Base-by-base conservation (phyloP, 2,329 filamentous ascomycete species). In the Paramyrothecium roridum region DNA sequence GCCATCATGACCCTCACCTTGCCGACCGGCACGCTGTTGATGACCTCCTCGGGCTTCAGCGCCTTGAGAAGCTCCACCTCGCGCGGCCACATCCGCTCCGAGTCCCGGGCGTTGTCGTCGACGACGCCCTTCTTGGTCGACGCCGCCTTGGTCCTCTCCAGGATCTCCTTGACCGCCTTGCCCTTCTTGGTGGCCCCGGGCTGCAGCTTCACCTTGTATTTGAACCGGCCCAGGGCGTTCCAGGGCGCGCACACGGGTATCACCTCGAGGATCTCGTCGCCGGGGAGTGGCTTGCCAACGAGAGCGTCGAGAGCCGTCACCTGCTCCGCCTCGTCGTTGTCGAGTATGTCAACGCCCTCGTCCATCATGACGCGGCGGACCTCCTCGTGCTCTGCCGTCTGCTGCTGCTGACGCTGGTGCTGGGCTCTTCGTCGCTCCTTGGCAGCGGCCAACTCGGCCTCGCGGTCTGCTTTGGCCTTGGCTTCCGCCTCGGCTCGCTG, bases 181-280 rank as follows among this genome's bases (percentile, higher is more conserved):
- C 95, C 93, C 76, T 96, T 96, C 80, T 98, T 99, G 60, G 88
- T 82, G 0, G 86, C 75, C 0, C 95, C 95, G 0, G 95, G 95
- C 73, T 98, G 95, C 64, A 99, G 73, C 77, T 99, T 99, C 53
- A 87, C 90, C 73, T 96, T 96, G 78, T 97, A 98, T 74, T 97
- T 97, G 74, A 89, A 90, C 54, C 83, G 84, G 2, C 73, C 79
- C 61, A 89, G 73, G 2, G 86, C 85, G 22, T 72, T 75, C 79
- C 85, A 89, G 2, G 86, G 86, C 4, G 82, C 86, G 64, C 86
- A 88, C 3, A 88, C 74, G 1, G 84, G 82, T 2, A 89, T 75
- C 0, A 77, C 80, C 63, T 88, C 86, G 10, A 93, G 73, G 37
- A 93, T 87, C 68, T 96, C 91, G 68, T 99, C 95, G 13, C 91